phyloP scores from a whole-genome alignment of 768 basidiomycete species.

The Leccinum subtestaceum region DNA sequence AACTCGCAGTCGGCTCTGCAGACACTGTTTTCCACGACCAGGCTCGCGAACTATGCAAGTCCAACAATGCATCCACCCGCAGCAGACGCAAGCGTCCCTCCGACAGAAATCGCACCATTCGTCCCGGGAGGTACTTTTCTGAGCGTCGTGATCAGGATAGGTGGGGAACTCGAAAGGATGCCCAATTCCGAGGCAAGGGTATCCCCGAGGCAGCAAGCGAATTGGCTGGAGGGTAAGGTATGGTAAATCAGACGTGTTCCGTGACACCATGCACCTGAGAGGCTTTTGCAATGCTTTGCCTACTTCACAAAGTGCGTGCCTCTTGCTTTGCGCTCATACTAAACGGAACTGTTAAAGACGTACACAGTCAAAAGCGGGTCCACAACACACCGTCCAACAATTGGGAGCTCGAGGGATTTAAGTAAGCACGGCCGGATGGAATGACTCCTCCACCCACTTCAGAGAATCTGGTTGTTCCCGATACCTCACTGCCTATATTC shows the following conservation, averaged over 20 bases:
- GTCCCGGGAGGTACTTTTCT: slow-evolving; percentile 81
- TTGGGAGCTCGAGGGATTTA: slow-evolving; percentile 11
- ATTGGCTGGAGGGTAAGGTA: slow-evolving; percentile 33
- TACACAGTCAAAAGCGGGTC: neutral
- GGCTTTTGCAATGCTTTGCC: neutral
- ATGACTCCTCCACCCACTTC: neutral
- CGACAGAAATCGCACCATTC: slow-evolving; percentile 79
- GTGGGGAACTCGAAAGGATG: slow-evolving; percentile 67
- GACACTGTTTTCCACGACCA: slow-evolving; percentile 77
- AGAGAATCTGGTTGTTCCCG: too few species aligned
- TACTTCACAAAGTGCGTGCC: neutral
- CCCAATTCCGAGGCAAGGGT: slow-evolving; percentile 93
- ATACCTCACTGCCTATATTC: too few species aligned
- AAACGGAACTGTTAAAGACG: neutral
- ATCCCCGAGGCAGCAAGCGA: slow-evolving; percentile 66
- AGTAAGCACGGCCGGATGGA: slow-evolving; percentile 9
- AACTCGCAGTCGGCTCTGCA: slow-evolving; percentile 75
- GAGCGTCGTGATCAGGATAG: slow-evolving; percentile 63
- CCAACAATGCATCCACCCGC: slow-evolving; percentile 78
- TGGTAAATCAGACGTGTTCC: neutral
- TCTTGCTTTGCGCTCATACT: slow-evolving; percentile 5
- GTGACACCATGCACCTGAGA: neutral
- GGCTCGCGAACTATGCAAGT: slow-evolving; percentile 43
- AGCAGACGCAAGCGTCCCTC: slow-evolving; percentile 72
- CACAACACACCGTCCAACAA: slow-evolving; percentile 5